Base-by-base conservation (phyloP, 306 rosid species). In the Dalbergia cultrata region DNA sequence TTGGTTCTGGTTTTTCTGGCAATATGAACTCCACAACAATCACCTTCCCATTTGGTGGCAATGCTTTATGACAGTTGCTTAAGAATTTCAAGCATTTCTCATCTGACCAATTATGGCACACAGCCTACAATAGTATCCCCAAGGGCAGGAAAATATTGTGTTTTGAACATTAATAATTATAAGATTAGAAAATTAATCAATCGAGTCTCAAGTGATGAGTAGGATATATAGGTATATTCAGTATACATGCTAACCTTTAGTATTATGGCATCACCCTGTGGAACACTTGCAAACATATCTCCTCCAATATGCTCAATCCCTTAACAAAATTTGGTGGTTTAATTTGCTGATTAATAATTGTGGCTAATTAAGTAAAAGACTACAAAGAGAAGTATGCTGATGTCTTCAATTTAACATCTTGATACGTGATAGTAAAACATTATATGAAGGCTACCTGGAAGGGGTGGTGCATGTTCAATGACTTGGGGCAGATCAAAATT, bases 401-500 rank as follows among this genome's bases (percentile, higher is more conserved):
- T 26, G 31, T 26, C 31, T 26, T 26, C 31, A 26, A 26, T 26
- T 26, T 26, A 3, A 16, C 12, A 52, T 52, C 8, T 13, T 5
- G 18, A 52, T 13, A 4, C 16, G n/a, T 52, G 9, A 10, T 37
- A 37, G 7, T 26, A 11, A 19, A 21, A 37, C 41, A 37, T 37
- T 37, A 37, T 5, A 37, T 37, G 7, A 37, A 50, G 56, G 31
- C 3, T 37, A 37, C 88, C 84, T 31, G 79, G 19, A 74, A 61
- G 4, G 1, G 54, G 13, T 10, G 72, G 41, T 10, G 88, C 84
- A 4, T 82, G 56, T 63, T 82, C 45, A 37, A 82, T 78, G 0
- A 85, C 88, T 13, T 69, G 86, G 9, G 86, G 86, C 3, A 78
- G 75, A 47, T 85, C 86, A 79, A 85, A 85, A 39, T 85, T 85